Conservation (phyloP, 805 yeast species). For the Saccharomycopsis olivae region DNA sequence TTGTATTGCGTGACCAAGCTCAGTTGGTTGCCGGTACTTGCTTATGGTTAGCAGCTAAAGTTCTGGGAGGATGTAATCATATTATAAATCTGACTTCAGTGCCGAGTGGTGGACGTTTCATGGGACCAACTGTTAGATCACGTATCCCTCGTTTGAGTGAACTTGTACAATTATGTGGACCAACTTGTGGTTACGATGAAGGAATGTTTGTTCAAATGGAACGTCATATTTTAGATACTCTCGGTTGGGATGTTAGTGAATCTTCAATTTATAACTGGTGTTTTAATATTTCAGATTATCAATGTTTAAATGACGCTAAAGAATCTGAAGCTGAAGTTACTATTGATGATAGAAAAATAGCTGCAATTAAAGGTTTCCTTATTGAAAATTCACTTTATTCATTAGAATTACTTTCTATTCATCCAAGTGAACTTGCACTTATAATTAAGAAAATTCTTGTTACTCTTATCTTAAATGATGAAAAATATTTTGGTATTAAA, state of each 20-base stretch:
- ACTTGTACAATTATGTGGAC: conserved; percentile 61
- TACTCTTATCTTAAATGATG: conserved; percentile 34
- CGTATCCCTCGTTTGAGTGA: conserved; percentile 67
- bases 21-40: conserved; percentile 89
- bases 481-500: conserved; percentile 38
- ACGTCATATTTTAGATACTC: conserved; percentile 56
- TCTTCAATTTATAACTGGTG: conserved; percentile 37
- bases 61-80: conserved; percentile 67
- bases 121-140: conserved; percentile 64
- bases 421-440: conserved; percentile 16
- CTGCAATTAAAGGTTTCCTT: conserved; percentile 15
- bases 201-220: conserved; percentile 72
- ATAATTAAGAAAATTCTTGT: conserved; percentile 29
- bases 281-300: conserved; percentile 37
- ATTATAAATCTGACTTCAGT: conserved; percentile 39
- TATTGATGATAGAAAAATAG: conserved; percentile 13
- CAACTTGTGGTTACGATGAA: conserved; percentile 46
- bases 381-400: conserved; percentile 14
- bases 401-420: conserved; percentile 14
- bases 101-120: conserved; percentile 49
- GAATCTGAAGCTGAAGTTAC: conserved; percentile 25
- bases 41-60: conserved; percentile 84
- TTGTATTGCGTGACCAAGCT: conserved; percentile 75
- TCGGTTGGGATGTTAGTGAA: conserved; percentile 60
- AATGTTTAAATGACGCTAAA: conserved; percentile 39